These are phyloP conservation scores for Phanerodontia chrysosporium DNA, from an alignment of 768 basidiomycete species.

Conservation along the genomic window DNA sequence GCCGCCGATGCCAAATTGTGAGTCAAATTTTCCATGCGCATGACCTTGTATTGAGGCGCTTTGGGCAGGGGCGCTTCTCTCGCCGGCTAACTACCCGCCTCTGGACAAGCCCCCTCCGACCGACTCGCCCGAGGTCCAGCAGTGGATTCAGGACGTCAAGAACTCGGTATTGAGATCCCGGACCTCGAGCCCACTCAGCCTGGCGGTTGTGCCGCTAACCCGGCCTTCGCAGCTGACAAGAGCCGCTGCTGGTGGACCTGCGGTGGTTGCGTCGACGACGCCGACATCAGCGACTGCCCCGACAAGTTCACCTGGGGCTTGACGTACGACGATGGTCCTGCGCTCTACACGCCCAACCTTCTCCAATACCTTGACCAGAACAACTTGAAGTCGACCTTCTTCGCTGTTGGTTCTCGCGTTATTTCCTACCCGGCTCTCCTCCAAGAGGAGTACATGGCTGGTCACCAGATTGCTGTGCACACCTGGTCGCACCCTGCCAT, in stretches of 20 bases:
- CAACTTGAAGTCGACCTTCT: constrained; percentile 80
- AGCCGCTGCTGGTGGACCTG: constrained; percentile 81
- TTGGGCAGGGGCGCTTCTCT: constrained; percentile 36
- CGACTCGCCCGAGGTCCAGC: constrained; percentile 58
- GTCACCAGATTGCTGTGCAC: constrained; percentile 75
- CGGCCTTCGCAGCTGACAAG: constrained; percentile 44
- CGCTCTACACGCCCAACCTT: constrained; percentile 69
- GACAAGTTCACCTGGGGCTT: constrained; percentile 54
- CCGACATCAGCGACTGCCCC: constrained; percentile 73
- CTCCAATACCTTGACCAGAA: constrained; percentile 62
- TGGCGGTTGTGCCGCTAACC: constrained; percentile 56
- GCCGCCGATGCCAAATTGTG: constrained; percentile 54
- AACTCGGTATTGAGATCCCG: constrained; percentile 59
- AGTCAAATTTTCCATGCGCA: background rate
- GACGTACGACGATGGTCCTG: constrained; percentile 79
- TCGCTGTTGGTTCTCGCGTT: constrained; percentile 78
- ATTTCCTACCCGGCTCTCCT: constrained; percentile 66
- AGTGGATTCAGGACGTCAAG: constrained; percentile 65
- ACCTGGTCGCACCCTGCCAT: constrained; percentile 72
- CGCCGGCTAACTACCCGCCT: constrained; percentile 58
- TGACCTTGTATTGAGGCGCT: background rate
- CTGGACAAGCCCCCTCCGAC: constrained; percentile 60
- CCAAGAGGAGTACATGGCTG: constrained; percentile 72
- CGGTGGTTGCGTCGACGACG: constrained; percentile 58
- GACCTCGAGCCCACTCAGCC: constrained; percentile 38